A percentile compares a stretch with the other conserved stretches of the same genome.
Evolutionary conservation across 306 rosid species (phyloP).

Genomic region (Amphicarpaea edgeworthii): DNA sequence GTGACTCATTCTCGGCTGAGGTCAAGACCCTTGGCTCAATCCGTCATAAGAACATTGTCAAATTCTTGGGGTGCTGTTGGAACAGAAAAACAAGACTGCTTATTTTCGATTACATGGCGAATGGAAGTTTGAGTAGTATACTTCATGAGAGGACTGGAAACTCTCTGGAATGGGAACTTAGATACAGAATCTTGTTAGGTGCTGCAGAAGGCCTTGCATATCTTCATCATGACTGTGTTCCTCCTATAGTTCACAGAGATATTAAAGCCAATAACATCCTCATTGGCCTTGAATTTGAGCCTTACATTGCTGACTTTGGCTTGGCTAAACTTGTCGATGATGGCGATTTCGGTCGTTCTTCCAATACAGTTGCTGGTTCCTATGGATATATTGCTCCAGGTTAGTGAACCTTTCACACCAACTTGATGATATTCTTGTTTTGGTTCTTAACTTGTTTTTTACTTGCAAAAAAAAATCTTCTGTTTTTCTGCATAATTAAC

Average conservation of each 20-base stretch:
- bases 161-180: constrained; percentile 89
- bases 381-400: constrained; percentile 99
- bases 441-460: neutral
- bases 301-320: constrained; percentile 96
- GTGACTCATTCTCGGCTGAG: constrained; percentile 86
- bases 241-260: constrained; percentile 96
- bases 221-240: constrained; percentile 95
- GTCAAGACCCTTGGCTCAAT: constrained; percentile 86
- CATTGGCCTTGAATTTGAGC: constrained; percentile 91
- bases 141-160: constrained; percentile 86
- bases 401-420: constrained; percentile 44
- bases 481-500: neutral
- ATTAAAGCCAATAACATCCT: constrained; percentile 97
- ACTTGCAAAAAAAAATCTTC: neutral
- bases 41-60: constrained; percentile 93
- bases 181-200: constrained; percentile 85
- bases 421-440: neutral
- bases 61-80: constrained; percentile 89
- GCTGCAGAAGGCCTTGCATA: constrained; percentile 95
- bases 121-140: constrained; percentile 84
- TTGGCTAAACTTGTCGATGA: constrained; percentile 93
- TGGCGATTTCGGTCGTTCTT: constrained; percentile 76
- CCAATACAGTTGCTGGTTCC: constrained; percentile 97
- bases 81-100: constrained; percentile 79
- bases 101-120: constrained; percentile 92